phyloP scores from a whole-genome alignment of 2,329 filamentous ascomycete genomes.

The Amauroascus niger region DNA sequence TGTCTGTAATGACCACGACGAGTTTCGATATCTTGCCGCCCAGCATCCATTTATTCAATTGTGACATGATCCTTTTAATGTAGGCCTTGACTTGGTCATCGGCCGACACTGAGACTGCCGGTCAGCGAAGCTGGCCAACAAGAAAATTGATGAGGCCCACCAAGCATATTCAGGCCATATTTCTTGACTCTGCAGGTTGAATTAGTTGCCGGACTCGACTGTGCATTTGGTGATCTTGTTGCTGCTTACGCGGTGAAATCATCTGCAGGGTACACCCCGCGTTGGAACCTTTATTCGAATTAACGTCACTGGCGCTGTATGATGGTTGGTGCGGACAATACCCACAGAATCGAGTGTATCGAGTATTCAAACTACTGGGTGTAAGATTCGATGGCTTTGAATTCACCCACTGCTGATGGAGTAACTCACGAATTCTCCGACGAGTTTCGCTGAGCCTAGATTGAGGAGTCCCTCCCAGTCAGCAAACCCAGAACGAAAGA shows the following conservation, averaged over 20 bases:
- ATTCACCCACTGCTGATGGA: not conserved
- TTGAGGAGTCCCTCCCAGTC: not conserved
- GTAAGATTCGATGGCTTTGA: constrained; percentile 8
- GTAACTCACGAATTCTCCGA: constrained; percentile 79
- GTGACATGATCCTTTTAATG: constrained; percentile 98
- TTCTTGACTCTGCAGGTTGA: constrained; percentile 64
- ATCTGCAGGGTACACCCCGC: constrained; percentile 75
- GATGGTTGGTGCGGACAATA: constrained; percentile 17
- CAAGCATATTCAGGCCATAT: constrained; percentile 96
- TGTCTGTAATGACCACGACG: constrained; percentile 91
- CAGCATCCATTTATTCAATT: constrained; percentile 96
- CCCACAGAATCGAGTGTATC: constrained; percentile 89
- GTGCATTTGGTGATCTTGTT: not conserved
- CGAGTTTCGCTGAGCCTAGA: constrained; percentile 65
- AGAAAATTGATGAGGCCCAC: constrained; percentile 36
- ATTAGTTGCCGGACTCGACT: constrained; percentile 5
- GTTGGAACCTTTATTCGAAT: constrained; percentile 60
- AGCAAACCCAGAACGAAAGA: not conserved
- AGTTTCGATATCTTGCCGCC: constrained; percentile 95
- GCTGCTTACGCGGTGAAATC: constrained; percentile 76
- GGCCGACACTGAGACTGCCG: constrained; percentile 56
- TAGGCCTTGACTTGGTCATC: constrained; percentile 99
- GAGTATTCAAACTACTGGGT: constrained; percentile 78
- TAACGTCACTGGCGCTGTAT: not conserved
- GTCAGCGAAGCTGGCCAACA: constrained; percentile 4